These are phyloP conservation scores for Paratrimastix pyriformis DNA, from an alignment of 78 protist genomes.

Conservation along the genomic window DNA sequence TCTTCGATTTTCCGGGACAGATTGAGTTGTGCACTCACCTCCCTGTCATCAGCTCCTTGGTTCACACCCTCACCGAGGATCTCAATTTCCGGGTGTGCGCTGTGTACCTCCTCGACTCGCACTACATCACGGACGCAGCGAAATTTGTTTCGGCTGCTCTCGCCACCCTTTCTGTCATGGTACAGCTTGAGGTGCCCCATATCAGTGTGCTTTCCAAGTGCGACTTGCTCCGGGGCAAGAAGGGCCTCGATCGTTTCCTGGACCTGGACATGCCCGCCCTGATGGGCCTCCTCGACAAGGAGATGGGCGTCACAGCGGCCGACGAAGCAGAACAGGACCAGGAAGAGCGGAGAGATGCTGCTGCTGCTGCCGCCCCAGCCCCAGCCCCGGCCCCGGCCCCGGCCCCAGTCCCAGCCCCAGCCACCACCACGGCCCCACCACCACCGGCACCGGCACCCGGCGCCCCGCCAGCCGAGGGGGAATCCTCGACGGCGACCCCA, in stretches of 20 bases:
- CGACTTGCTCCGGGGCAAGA: slow-evolving; percentile 49
- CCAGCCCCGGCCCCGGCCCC: too few species aligned
- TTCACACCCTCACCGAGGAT: slow-evolving; percentile 35
- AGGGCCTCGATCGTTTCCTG: not conserved
- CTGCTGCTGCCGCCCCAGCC: too few species aligned
- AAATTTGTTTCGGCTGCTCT: slow-evolving; percentile 55
- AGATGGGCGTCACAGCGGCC: too few species aligned
- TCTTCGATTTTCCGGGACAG: slow-evolving; percentile 95
- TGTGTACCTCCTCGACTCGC: slow-evolving; percentile 76
- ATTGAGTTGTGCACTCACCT: slow-evolving; percentile 88
- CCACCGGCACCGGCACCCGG: too few species aligned
- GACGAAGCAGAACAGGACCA: too few species aligned
- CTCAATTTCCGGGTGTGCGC: slow-evolving; percentile 37
- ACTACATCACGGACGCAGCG: slow-evolving; percentile 45
- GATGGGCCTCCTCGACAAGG: not conserved
- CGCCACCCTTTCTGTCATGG: slow-evolving; percentile 75
- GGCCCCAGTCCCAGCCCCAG: too few species aligned
- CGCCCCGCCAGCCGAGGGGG: too few species aligned
- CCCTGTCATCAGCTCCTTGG: slow-evolving; percentile 59
- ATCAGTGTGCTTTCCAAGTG: slow-evolving; percentile 79
- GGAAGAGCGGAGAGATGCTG: too few species aligned
- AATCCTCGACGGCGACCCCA: too few species aligned
- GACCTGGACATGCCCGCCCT: slow-evolving; percentile 1
- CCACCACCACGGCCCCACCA: too few species aligned
- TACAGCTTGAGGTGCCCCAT: slow-evolving; percentile 79